phyloP scores from a whole-genome alignment of 2,329 filamentous ascomycete species.

The Ophiocordyceps camponoti-rufipedis region DNA sequence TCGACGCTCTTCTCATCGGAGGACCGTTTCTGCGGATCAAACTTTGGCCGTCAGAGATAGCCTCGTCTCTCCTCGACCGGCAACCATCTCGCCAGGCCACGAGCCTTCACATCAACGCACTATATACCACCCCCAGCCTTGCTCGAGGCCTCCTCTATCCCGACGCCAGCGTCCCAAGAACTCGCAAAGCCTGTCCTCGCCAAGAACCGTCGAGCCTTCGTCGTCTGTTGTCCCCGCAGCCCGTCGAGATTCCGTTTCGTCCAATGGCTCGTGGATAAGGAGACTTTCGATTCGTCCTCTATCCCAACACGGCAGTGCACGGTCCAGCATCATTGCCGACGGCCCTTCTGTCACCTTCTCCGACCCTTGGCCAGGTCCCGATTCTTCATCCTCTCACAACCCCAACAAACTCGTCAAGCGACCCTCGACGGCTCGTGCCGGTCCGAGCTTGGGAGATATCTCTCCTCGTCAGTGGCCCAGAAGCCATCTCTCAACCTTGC shows the following conservation, averaged over 20 bases:
- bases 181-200: conserved; percentile 25
- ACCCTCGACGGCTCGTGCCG: conserved; percentile 34
- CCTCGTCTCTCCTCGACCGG: conserved; percentile 20
- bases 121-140: conserved; percentile 12
- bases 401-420: conserved; percentile 70
- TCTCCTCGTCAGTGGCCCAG: conserved; percentile 30
- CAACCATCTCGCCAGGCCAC: conserved; percentile 17
- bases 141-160: conserved; percentile 18
- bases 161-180: conserved; percentile 18
- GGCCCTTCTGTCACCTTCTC: conserved; percentile 48
- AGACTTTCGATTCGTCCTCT: conserved; percentile 48
- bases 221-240: conserved; percentile 11
- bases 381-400: conserved; percentile 25
- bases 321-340: conserved; percentile 46
- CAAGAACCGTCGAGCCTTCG: conserved; percentile 18
- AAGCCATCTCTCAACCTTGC: conserved; percentile 46
- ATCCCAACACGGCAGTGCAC: conserved; percentile 44
- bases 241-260: conserved; percentile 38
- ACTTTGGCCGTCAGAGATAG: conserved; percentile 8
- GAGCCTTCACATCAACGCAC: conserved; percentile 13
- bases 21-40: conserved; percentile 16
- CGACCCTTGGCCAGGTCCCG: conserved; percentile 40
- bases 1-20: conserved; percentile 10
- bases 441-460: conserved; percentile 20
- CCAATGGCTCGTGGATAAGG: conserved; percentile 53